Evolutionary conservation across 441 rosid species (phyloP).

Genomic region (Eutrema salsugineum): DNA sequence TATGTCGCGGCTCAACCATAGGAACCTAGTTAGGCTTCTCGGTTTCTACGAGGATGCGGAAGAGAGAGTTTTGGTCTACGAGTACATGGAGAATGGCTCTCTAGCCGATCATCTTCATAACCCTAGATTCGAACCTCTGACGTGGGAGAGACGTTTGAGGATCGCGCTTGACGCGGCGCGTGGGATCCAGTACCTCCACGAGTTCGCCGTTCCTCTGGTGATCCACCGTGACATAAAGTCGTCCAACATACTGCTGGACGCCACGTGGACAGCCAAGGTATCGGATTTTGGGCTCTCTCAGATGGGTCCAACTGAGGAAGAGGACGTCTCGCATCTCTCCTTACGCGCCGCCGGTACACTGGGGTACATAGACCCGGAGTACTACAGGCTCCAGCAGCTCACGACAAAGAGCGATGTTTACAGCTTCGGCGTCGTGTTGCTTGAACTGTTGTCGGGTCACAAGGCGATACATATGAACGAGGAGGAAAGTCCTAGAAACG

Average conservation of each 20-base stretch:
- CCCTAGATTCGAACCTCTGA: constrained; percentile 40
- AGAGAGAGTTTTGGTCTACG: constrained; percentile 61
- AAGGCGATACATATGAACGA: constrained; percentile 68
- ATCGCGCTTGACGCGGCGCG: constrained; percentile 74
- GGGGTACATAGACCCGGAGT: constrained; percentile 83
- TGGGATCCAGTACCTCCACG: constrained; percentile 78
- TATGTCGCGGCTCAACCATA: constrained; percentile 71
- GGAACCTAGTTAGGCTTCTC: constrained; percentile 56
- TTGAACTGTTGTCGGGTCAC: constrained; percentile 60
- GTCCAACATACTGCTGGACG: constrained; percentile 63
- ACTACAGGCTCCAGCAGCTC: constrained; percentile 64
- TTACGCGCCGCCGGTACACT: constrained; percentile 69
- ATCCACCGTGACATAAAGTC: constrained; percentile 90
- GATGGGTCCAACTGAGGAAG: constrained; percentile 48
- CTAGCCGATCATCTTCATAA: constrained; percentile 74
- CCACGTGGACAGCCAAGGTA: constrained; percentile 60
- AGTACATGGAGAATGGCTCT: constrained; percentile 63
- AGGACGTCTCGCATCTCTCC: constrained; percentile 54
- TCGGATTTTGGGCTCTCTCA: constrained; percentile 79
- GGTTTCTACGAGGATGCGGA: constrained; percentile 65
- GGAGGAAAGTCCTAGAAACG: constrained; percentile 50
- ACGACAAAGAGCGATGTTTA: constrained; percentile 75
- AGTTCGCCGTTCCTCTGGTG: constrained; percentile 53
- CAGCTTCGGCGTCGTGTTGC: constrained; percentile 69
- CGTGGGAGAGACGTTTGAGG: constrained; percentile 58